phyloP scores from a whole-genome alignment of 2,329 filamentous ascomycete species.

The Colletotrichum simmondsii region DNA sequence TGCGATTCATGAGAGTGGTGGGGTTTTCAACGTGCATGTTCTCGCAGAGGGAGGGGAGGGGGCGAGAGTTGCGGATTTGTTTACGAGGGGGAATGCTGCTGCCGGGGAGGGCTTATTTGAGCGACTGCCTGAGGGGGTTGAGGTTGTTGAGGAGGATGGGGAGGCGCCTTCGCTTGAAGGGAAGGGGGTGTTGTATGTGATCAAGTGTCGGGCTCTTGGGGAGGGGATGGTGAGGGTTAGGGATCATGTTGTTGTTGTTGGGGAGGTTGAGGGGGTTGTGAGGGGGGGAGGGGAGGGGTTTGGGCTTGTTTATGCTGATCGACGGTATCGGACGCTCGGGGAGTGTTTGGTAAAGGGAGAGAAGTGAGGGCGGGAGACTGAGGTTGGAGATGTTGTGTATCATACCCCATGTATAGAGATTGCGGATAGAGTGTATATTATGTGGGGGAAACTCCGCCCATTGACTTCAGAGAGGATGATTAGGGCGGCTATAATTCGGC shows the following conservation, averaged over 20 bases:
- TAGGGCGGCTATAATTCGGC: background rate
- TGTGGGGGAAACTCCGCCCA: background rate
- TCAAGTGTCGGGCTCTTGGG: constrained; percentile 54
- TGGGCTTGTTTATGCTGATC: constrained; percentile 61
- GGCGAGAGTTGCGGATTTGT: constrained; percentile 61
- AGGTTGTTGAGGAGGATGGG: constrained; percentile 32
- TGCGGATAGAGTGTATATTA: constrained; percentile 22
- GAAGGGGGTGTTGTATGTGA: constrained; percentile 63
- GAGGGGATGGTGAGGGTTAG: constrained; percentile 60
- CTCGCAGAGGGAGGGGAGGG: constrained; percentile 59
- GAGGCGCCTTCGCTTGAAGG: constrained; percentile 57
- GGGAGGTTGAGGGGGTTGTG: constrained; percentile 60
- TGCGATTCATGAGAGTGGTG: constrained; percentile 53
- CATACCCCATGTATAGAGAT: constrained; percentile 9
- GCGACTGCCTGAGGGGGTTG: constrained; percentile 40
- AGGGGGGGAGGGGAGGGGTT: constrained; percentile 47
- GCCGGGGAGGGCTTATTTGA: constrained; percentile 50
- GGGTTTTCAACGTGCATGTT: constrained; percentile 66
- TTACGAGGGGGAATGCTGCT: constrained; percentile 59
- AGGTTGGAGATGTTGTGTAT: background rate
- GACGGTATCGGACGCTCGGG: constrained; percentile 58
- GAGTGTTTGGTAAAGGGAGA: constrained; percentile 42
- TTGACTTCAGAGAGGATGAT: background rate
- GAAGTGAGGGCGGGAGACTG: background rate
- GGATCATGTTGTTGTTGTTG: constrained; percentile 64